These are phyloP conservation scores for Xylariaceae sp. DNA, from an alignment of 2,329 filamentous ascomycete species.

Conservation along the genomic window DNA sequence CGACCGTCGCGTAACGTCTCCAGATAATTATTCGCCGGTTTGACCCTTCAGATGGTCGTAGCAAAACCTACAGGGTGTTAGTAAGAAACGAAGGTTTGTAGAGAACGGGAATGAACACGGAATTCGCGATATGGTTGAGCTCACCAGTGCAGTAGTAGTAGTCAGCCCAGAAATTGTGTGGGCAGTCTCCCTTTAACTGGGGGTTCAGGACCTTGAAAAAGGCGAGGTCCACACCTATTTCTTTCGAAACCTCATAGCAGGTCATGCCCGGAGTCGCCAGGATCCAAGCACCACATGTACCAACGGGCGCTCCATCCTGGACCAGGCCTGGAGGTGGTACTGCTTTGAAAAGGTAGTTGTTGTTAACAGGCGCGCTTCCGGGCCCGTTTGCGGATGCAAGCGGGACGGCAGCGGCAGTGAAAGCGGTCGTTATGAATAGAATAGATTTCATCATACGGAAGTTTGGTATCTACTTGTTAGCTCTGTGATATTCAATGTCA, in stretches of 20 bases:
- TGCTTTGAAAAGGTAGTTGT: neutral
- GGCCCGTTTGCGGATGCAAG: neutral
- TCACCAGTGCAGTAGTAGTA: conserved; percentile 12
- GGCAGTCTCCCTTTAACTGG: conserved; percentile 8
- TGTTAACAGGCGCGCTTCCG: neutral
- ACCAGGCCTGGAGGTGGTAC: conserved; percentile 12
- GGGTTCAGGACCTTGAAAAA: conserved; percentile 3
- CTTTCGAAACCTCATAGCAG: conserved; percentile 1
- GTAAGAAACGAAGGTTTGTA: neutral
- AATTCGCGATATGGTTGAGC: neutral
- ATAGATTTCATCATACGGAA: conserved; percentile 5
- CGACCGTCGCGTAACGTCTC: neutral
- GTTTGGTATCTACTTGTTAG: neutral
- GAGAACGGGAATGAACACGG: neutral
- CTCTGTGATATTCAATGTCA: neutral
- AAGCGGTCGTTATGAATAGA: neutral
- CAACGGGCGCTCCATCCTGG: conserved; percentile 9
- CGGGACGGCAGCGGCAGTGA: conserved; percentile 5
- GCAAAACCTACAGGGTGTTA: conserved; percentile 1
- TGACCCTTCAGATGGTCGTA: neutral
- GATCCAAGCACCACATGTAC: conserved; percentile 6
- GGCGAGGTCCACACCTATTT: neutral
- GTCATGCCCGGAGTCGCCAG: conserved; percentile 8
- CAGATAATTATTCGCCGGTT: neutral
- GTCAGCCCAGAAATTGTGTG: conserved; percentile 8